Base-by-base conservation (phyloP, 345 rosid genomes). In the Gossypium arboreum region DNA sequence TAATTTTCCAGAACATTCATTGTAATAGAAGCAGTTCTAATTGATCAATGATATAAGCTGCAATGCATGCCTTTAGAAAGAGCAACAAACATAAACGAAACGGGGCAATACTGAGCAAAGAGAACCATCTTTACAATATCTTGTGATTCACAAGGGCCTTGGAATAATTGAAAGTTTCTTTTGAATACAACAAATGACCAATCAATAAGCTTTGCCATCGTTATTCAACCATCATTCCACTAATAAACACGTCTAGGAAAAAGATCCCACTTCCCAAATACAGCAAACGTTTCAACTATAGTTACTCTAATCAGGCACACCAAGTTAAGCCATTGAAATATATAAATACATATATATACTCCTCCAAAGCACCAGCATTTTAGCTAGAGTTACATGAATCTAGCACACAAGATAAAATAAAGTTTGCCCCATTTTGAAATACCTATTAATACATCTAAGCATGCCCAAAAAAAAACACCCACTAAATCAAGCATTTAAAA, bases 401-500 rank as follows among this genome's bases (percentile, higher is more conserved):
- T 17, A 70, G 47, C 24, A 70, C 34, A 12, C 7, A 55, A 56
- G 60, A 20, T 1, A 44, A 25, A 44, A 25, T 44, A 17, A 60
- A 76, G 20, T 18, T 2, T 60, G 68, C 12, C 59, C 71, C 65
- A 44, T 69, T 68, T 60, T 17, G 69, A 61, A 20, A 25, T 20
- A 55, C 48, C 67, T 60, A 74, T 47, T 27, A 34, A 25, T 8
- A 67, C 20, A 51, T 45, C 68, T 9, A 57, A 2, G 47, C 20
- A 6, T 43, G 52, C 72, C 72, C 76, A 72, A 72, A 71, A 18
- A 12, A 59, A 8, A 9, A 12, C 2, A 2, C 59, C 56, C 64
- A 75, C 54, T 34, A 78, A 84, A 81, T 75, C 80, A 75, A 75
- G 72, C 82, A 80, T 75, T 79, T 58, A 12, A 27, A 44, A 47